phyloP scores from a whole-genome alignment of 2,329 filamentous ascomycete genomes.

The Cordyceps farinosa region DNA sequence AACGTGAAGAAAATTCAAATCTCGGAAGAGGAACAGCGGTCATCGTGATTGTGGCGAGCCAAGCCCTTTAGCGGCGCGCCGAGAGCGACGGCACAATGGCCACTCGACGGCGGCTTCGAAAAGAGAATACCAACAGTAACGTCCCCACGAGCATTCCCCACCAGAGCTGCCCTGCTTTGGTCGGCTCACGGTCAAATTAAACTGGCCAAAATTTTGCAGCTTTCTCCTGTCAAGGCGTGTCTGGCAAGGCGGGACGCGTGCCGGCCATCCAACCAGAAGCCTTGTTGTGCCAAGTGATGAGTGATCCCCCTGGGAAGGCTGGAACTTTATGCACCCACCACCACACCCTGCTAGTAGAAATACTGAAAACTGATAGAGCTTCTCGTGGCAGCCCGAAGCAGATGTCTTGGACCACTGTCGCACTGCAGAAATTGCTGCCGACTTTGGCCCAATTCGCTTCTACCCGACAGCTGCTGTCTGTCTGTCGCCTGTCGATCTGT shows the following conservation, averaged over 20 bases:
- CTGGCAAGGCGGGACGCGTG: conserved; percentile 3
- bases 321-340: neutral
- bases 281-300: neutral
- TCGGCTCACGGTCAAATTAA: neutral
- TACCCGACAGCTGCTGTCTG: neutral
- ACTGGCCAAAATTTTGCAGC: neutral
- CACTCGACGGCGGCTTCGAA: neutral
- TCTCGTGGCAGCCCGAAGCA: neutral
- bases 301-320: neutral
- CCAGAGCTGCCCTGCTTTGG: neutral
- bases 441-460: neutral
- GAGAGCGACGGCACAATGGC: neutral
- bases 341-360: no score
- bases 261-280: neutral
- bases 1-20: neutral
- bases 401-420: neutral
- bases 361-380: neutral
- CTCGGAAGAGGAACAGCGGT: neutral
- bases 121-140: neutral
- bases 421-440: conserved; percentile 3
- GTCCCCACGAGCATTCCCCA: neutral
- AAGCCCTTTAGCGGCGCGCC: neutral
- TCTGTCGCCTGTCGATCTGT: neutral
- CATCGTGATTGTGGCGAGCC: neutral
- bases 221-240: neutral